Percentiles rank a stretch among this genome's conserved stretches.
Evolutionary conservation across 1,284 basidiomycete species (phyloP).

Genomic region (Malassezia globosa): DNA sequence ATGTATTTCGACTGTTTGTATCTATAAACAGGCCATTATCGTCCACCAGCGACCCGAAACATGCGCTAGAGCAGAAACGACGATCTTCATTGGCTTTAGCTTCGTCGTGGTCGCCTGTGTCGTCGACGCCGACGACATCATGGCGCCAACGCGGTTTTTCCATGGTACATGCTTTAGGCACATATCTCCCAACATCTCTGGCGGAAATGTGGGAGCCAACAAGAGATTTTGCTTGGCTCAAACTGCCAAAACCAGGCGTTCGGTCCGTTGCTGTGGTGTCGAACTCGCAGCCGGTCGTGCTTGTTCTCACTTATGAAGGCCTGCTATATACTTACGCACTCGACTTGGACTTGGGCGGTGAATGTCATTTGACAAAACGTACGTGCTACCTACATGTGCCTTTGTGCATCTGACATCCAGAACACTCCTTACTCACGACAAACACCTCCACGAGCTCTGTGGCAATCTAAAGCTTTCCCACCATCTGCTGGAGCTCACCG

Average conservation of each 20-base stretch:
- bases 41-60: neutral
- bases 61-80: slow-evolving; percentile 2
- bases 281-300: slow-evolving; percentile 76
- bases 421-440: slow-evolving; percentile 2
- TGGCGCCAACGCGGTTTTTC: slow-evolving; percentile 51
- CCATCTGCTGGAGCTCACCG: slow-evolving; percentile 46
- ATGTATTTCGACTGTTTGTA: slow-evolving; percentile 73
- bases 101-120: too few relatives aligned
- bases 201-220: slow-evolving; percentile 96
- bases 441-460: neutral
- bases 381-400: neutral
- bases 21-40: too few relatives aligned
- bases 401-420: slow-evolving; percentile 2
- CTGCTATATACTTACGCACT: slow-evolving; percentile 92
- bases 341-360: slow-evolving; percentile 88
- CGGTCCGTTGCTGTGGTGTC: slow-evolving; percentile 43
- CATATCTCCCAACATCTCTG: slow-evolving; percentile 77
- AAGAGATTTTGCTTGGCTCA: slow-evolving; percentile 83
- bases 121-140: too few relatives aligned
- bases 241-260: slow-evolving; percentile 67
- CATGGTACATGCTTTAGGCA: slow-evolving; percentile 58
- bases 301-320: slow-evolving; percentile 91
- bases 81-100: neutral
- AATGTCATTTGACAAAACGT: slow-evolving; percentile 81
- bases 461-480: slow-evolving; percentile 16